phyloP scores from a whole-genome alignment of 176 grass and related monocot genomes.

The Eremochloa ophiuroides region DNA sequence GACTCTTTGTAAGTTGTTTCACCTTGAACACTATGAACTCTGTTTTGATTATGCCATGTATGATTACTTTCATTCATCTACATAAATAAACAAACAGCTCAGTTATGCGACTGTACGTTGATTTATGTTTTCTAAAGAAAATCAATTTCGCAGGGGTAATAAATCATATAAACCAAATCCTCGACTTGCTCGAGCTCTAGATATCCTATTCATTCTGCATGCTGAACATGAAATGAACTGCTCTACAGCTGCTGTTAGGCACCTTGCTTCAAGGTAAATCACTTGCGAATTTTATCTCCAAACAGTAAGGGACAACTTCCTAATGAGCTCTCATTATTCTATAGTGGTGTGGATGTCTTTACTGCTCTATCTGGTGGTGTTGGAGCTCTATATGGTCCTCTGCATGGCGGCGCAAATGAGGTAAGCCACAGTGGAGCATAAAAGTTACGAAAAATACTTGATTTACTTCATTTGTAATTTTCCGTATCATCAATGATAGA shows the following conservation, averaged over 20 bases:
- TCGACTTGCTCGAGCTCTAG: constrained; percentile 78
- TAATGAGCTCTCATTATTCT: constrained; percentile 36
- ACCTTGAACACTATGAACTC: constrained; percentile 1
- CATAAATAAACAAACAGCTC: not conserved
- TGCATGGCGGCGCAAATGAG: constrained; percentile 98
- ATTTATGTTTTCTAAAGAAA: constrained; percentile 10
- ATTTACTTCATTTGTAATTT: not conserved
- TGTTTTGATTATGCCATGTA: not conserved
- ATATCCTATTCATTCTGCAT: constrained; percentile 95
- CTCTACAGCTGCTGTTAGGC: constrained; percentile 90
- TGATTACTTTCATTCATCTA: not conserved
- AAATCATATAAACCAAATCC: constrained; percentile 82
- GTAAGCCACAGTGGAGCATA: constrained; percentile 33
- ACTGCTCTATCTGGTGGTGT: constrained; percentile 95
- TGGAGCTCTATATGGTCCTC: constrained; percentile 96
- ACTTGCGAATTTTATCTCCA: not conserved
- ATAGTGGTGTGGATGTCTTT: constrained; percentile 94
- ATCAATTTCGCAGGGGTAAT: constrained; percentile 58
- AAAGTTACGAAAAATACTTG: not conserved
- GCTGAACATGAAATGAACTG: constrained; percentile 99
- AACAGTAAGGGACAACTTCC: constrained; percentile 17
- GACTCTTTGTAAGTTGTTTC: constrained; percentile 78
- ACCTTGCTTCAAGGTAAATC: constrained; percentile 96
- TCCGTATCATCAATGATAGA: not conserved
- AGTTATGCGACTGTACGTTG: not conserved